Evolutionary conservation across 345 rosid species (phyloP).

Genomic region (Eucalyptus tenuipes): DNA sequence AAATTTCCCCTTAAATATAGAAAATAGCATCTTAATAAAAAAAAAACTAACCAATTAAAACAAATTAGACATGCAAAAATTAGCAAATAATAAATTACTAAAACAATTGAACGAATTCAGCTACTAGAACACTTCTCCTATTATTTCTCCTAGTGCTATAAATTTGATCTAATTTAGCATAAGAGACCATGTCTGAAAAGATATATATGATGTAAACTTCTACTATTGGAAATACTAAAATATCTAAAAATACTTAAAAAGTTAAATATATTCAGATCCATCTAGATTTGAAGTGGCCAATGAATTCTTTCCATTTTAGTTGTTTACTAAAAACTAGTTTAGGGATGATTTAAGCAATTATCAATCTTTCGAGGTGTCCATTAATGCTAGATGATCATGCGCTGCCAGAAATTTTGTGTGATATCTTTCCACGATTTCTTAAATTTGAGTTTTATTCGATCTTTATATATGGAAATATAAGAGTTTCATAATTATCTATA

Average conservation of each 20-base stretch:
- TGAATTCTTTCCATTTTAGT: not conserved
- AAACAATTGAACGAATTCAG: not conserved
- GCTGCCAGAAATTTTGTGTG: not conserved
- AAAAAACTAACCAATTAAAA: no score
- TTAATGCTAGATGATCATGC: not conserved
- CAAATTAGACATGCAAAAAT: not conserved
- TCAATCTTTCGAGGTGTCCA: not conserved
- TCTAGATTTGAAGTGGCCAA: not conserved
- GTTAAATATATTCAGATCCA: not conserved
- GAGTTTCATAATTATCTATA: not conserved
- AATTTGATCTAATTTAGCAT: not conserved
- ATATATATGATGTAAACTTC: not conserved
- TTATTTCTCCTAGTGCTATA: not conserved
- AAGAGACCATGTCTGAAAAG: not conserved
- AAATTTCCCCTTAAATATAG: no score
- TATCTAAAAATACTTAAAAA: not conserved
- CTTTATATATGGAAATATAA: not conserved
- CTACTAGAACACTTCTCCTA: not conserved
- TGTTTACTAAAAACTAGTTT: not conserved
- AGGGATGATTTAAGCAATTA: no score
- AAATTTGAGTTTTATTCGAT: no score
- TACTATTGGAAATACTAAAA: not conserved
- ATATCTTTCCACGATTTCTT: no score
- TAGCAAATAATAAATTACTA: not conserved
- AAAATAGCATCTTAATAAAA: no score